Evolutionary conservation across 2,329 filamentous ascomycete genomes (phyloP).

Genomic region (Rhynchosporium graminicola): DNA sequence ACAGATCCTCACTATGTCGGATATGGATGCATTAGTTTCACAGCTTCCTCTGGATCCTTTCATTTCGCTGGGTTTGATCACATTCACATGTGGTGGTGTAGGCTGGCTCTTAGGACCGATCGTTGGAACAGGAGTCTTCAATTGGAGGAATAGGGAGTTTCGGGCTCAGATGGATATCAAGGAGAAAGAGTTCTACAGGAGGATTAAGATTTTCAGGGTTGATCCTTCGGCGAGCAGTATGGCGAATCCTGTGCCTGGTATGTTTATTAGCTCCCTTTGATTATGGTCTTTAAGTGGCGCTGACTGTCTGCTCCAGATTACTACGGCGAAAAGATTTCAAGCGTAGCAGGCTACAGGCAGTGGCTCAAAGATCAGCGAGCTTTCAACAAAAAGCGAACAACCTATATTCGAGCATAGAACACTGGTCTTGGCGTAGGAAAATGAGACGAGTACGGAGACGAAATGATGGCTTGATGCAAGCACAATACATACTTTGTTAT

Average conservation of each 20-base stretch:
- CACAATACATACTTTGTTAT: conserved; percentile 19
- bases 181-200: conserved; percentile 89
- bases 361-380: conserved; percentile 98
- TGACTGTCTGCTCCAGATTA: conserved; percentile 63
- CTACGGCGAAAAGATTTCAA: conserved; percentile 97
- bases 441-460: conserved; percentile 2
- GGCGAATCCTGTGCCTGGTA: conserved; percentile 70
- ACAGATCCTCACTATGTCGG: conserved; percentile 66
- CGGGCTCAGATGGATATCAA: conserved; percentile 78
- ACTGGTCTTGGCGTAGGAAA: neutral
- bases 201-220: conserved; percentile 89
- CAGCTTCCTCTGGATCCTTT: conserved; percentile 86
- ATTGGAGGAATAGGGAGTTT: conserved; percentile 69
- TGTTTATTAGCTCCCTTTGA: conserved; percentile 10
- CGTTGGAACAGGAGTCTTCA: conserved; percentile 78
- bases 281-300: conserved; percentile 52
- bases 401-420: conserved; percentile 33
- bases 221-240: conserved; percentile 88
- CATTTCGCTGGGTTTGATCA: conserved; percentile 79
- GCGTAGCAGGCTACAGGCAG: conserved; percentile 84
- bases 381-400: conserved; percentile 79
- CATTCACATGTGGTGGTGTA: conserved; percentile 71
- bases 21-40: conserved; percentile 69
- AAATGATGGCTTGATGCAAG: conserved; percentile 16
- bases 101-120: conserved; percentile 89